Conservation (phyloP, 176 grass and related monocot genomes). For the Zizania latifolia region DNA sequence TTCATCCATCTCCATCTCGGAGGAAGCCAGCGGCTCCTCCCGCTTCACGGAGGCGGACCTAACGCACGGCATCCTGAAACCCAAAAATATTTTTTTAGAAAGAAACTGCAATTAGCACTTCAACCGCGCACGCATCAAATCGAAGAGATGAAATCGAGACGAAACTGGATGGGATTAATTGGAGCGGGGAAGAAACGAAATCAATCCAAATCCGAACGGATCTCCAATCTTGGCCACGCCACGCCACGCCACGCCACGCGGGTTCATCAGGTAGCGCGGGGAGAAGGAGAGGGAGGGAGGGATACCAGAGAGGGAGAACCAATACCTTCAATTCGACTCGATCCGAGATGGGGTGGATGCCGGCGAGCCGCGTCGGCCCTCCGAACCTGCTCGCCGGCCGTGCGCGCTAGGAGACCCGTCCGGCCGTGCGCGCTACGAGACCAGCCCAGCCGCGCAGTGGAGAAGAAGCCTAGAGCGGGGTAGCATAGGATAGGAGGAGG, state of each 20-base stretch:
- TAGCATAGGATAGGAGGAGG: not conserved
- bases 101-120: not conserved
- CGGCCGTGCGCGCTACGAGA: not conserved
- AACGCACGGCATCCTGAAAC: not conserved
- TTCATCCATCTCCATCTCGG: conserved; percentile 63
- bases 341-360: not conserved
- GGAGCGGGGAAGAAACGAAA: not conserved
- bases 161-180: not conserved
- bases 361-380: too few species aligned
- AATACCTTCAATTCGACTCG: not conserved
- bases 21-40: conserved; percentile 26
- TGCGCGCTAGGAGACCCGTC: too few species aligned
- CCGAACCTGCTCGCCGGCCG: not conserved
- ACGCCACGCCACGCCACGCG: not conserved
- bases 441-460: not conserved
- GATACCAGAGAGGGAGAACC: too few species aligned
- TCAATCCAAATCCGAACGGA: not conserved
- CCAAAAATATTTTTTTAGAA: not conserved
- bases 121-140: not conserved
- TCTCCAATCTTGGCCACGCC: not conserved
- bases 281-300: too few species aligned
- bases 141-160: not conserved
- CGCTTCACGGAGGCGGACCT: not conserved
- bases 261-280: not conserved
- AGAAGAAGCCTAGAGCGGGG: too few species aligned